Evolutionary conservation across 305 asterid species (phyloP), one percentile per base, ranked within the genome.

Genomic region (Fraxinus albicans): DNA sequence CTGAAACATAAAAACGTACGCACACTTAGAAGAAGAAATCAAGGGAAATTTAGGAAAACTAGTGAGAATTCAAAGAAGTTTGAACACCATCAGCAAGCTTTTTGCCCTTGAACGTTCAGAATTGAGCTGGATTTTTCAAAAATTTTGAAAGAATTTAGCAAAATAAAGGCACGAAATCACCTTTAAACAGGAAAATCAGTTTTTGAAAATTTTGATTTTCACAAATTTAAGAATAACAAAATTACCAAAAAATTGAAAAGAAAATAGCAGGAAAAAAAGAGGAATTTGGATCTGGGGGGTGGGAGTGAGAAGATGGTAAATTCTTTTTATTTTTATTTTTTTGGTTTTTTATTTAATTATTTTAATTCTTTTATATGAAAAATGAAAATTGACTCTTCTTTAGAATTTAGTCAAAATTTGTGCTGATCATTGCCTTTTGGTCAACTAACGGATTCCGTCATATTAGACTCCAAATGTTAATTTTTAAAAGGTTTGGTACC

Each of bases 141-240:
- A 63, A 17, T 86, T 86, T 85, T 63, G 27, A 80, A 63, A 73
- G 89, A 90, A 86, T 86, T 89, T 84, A 84, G 76, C 84, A 15
- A 40, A 36, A 36, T 77, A 86, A 77, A 70, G 81, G 70, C 87
- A 81, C 85, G 50, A 85, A 85, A 86, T 85, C 82, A 53, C 87
- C 79, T 35, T 77, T 33, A 79, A 77, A 79, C 40, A 83, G 82
- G 80, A 85, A 25, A 83, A 85, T 83, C 83, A 81, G 79, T 83
- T 88, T 88, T 63, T 47, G 9, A 50, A 83, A 78, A n/a, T 72
- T 82, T 76, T 63, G 82, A 83, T 79, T 80, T 83, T 81, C 86
- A 77, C 53, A 31, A 53, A 83, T 69, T 88, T 78, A 82, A 83
- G 75, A 85, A 78, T 78, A 83, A 87, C 80, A 85, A 47, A 83